Conservation (phyloP, 2,329 filamentous ascomycete species). For the Diaporthe sp. region DNA sequence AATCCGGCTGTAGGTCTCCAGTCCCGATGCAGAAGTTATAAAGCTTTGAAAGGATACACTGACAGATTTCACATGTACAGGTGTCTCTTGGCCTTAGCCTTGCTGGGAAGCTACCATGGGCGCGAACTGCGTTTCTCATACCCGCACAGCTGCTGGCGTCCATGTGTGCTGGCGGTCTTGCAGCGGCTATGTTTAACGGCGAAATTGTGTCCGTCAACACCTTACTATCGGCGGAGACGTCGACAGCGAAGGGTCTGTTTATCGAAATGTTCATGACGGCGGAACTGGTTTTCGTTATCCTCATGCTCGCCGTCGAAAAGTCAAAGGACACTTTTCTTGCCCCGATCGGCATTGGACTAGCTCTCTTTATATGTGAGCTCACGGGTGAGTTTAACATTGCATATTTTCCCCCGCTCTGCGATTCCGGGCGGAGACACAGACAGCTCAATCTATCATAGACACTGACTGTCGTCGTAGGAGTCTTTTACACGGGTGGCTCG, state of each 20-base stretch:
- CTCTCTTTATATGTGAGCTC: constrained; percentile 5
- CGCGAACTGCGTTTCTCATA: not conserved
- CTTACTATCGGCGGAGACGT: not conserved
- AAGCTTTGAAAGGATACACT: not conserved
- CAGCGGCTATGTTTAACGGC: not conserved
- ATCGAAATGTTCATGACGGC: constrained; percentile 25
- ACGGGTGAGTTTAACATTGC: not conserved
- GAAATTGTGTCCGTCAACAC: not conserved
- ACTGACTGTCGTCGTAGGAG: not conserved
- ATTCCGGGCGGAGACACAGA: not conserved
- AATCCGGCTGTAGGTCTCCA: not conserved
- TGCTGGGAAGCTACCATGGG: not conserved
- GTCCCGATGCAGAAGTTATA: fast-evolving
- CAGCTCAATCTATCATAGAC: not conserved
- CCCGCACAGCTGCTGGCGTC: not conserved
- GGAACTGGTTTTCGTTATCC: not conserved
- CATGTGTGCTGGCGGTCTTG: constrained; percentile 2
- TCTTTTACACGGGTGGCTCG: constrained; percentile 7
- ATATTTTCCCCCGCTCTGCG: not conserved
- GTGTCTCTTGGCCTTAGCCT: not conserved
- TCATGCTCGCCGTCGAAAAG: constrained; percentile 14
- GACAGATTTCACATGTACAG: not conserved
- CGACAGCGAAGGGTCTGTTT: not conserved
- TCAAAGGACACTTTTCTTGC: not conserved
- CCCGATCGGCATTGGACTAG: not conserved